These are phyloP conservation scores for Clohesyomyces aquaticus DNA, from an alignment of 495 filamentous ascomycete genomes.

Conservation along the genomic window DNA sequence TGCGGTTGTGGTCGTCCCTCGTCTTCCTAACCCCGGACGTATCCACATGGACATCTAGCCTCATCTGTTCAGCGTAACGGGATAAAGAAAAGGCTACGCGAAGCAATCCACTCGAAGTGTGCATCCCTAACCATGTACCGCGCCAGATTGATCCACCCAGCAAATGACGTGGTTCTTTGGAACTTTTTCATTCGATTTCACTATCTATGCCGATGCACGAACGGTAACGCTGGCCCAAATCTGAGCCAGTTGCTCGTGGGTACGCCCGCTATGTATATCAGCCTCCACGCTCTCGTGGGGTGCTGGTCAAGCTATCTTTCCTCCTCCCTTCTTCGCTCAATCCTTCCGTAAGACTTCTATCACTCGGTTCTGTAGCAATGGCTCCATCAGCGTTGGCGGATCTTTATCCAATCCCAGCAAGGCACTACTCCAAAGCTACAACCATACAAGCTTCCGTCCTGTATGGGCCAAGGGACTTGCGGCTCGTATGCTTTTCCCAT, in stretches of 20 bases:
- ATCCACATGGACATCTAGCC: slow-evolving; percentile 41
- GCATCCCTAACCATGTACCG: slow-evolving; percentile 36
- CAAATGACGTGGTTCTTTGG: slow-evolving; percentile 41
- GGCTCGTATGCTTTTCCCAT: slow-evolving; percentile 41
- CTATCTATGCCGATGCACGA: slow-evolving; percentile 42
- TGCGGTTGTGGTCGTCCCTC: slow-evolving; percentile 14
- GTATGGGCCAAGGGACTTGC: slow-evolving; percentile 45
- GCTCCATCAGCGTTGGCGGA: slow-evolving; percentile 43
- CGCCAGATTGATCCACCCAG: slow-evolving; percentile 37
- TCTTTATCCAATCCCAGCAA: slow-evolving; percentile 42
- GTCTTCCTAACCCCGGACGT: slow-evolving; percentile 16
- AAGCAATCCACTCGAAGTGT: slow-evolving; percentile 32
- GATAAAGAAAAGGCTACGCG: slow-evolving; percentile 43
- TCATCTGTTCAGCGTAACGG: slow-evolving; percentile 39
- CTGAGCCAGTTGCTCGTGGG: slow-evolving; percentile 29
- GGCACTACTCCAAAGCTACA: slow-evolving; percentile 39
- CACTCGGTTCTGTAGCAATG: slow-evolving; percentile 34
- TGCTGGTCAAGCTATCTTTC: slow-evolving; percentile 33
- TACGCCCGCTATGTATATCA: slow-evolving; percentile 37
- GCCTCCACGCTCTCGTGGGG: slow-evolving; percentile 42
- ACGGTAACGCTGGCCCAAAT: slow-evolving; percentile 25
- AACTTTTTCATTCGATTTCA: slow-evolving; percentile 32
- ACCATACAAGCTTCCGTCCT: slow-evolving; percentile 43
- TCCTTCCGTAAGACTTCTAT: slow-evolving; percentile 11
- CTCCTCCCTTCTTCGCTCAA: slow-evolving; percentile 12